Evolutionary conservation across 2,329 filamentous ascomycete species (phyloP).

Genomic region (Anisogramma anomala): DNA sequence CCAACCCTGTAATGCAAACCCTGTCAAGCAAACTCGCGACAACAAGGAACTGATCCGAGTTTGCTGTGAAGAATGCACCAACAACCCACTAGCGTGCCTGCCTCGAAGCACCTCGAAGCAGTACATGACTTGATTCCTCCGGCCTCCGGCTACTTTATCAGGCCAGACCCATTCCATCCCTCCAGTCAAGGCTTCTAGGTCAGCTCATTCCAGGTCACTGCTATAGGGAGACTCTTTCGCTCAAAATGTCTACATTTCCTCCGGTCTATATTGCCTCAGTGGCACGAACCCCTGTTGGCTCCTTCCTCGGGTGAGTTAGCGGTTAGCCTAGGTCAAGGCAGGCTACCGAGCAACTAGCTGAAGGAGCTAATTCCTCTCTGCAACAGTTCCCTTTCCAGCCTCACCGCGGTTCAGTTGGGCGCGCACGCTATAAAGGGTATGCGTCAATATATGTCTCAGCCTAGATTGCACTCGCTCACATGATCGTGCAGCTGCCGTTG

Average conservation of each 20-base stretch:
- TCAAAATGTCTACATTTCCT: constrained; percentile 61
- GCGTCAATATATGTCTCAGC: constrained; percentile 16
- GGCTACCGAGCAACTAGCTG: constrained; percentile 1
- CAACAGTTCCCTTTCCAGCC: constrained; percentile 79
- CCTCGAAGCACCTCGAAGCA: too few species aligned
- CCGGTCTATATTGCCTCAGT: constrained; percentile 94
- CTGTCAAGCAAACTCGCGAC: neutral
- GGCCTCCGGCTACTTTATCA: neutral
- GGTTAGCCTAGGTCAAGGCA: neutral
- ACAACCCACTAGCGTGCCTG: constrained; percentile 1
- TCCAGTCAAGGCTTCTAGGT: neutral
- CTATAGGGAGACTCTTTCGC: constrained; percentile 4
- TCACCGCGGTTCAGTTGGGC: constrained; percentile 78
- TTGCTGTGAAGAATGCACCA: constrained; percentile 7
- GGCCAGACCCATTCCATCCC: neutral
- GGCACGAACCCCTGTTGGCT: constrained; percentile 81
- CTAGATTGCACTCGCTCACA: constrained; percentile 8
- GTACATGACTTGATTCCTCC: neutral
- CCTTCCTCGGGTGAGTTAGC: constrained; percentile 71
- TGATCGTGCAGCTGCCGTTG: constrained; percentile 52
- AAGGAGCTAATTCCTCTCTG: constrained; percentile 4
- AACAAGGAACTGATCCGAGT: constrained; percentile 5
- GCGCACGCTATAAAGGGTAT: constrained; percentile 85
- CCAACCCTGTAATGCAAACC: too few species aligned
- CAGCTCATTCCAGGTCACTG: neutral